Percentiles rank a stretch among this genome's conserved stretches.
These are phyloP conservation scores for Deuterostichococcus epilithicus DNA, from an alignment of 139 green algal species.

Conservation along the genomic window DNA sequence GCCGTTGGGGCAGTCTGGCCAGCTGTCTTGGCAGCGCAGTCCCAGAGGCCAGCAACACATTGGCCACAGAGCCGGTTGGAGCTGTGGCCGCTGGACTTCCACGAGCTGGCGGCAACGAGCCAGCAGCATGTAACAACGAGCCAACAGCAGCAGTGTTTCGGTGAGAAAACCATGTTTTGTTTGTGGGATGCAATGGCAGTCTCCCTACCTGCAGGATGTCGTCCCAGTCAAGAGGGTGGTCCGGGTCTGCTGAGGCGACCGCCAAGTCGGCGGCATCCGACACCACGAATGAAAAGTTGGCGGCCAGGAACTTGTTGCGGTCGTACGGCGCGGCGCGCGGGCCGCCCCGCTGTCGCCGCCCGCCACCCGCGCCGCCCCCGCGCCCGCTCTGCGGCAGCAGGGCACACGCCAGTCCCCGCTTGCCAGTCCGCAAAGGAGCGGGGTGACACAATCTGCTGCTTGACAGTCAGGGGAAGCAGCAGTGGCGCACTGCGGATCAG, in stretches of 20 bases:
- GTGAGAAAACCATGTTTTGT: too few species aligned
- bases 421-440: background rate
- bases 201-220: conserved; percentile 70
- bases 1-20: too few species aligned
- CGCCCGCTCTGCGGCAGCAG: background rate
- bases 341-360: background rate
- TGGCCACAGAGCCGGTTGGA: too few species aligned
- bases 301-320: conserved; percentile 60
- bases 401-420: too few species aligned
- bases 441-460: conserved; percentile 1
- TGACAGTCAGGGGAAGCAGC: background rate
- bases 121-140: too few species aligned
- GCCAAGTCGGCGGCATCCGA: conserved; percentile 59
- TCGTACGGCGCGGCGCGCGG: conserved; percentile 54
- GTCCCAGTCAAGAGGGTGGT: conserved; percentile 78
- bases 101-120: too few species aligned
- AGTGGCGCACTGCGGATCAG: background rate
- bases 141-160: too few species aligned
- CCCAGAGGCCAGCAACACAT: too few species aligned
- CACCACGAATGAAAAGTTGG: conserved; percentile 78
- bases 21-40: too few species aligned
- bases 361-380: background rate
- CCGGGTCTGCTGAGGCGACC: conserved; percentile 52
- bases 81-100: too few species aligned
- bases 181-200: too few species aligned